Percentiles rank a stretch among this genome's conserved stretches.
These are phyloP conservation scores for Cyclotella distinguenda DNA, from an alignment of 108 stramenopile species.

Conservation along the genomic window DNA sequence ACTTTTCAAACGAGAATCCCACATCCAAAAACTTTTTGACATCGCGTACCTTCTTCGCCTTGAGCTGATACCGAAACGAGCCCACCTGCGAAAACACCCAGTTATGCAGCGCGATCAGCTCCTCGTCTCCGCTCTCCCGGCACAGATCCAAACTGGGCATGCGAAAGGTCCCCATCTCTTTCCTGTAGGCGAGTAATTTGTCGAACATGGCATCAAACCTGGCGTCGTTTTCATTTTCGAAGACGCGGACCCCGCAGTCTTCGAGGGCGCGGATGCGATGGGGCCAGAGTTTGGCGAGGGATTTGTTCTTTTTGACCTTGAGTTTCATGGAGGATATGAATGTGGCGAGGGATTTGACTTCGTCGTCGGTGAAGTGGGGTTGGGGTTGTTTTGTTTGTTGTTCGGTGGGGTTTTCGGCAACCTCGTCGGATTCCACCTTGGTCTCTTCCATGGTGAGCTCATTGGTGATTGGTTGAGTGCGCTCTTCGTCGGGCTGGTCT, in stretches of 20 bases:
- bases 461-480: no score
- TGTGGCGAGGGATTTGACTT: slow-evolving; percentile 18
- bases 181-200: slow-evolving; percentile 35
- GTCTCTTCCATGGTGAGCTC: no score
- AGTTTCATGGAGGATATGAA: slow-evolving; percentile 19
- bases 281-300: slow-evolving; percentile 7
- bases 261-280: slow-evolving; percentile 27
- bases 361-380: slow-evolving; percentile 13
- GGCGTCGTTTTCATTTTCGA: slow-evolving; percentile 28
- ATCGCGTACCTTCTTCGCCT: slow-evolving; percentile 21
- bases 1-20: slow-evolving; percentile 43
- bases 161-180: slow-evolving; percentile 36
- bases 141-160: slow-evolving; percentile 36
- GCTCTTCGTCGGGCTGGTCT: no score
- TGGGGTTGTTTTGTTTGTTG: background rate
- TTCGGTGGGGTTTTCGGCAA: background rate
- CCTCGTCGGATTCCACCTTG: background rate
- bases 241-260: slow-evolving; percentile 20
- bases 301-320: slow-evolving; percentile 29
- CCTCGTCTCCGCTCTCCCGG: slow-evolving; percentile 36
- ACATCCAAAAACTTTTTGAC: slow-evolving; percentile 39
- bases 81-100: slow-evolving; percentile 45
- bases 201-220: slow-evolving; percentile 44
- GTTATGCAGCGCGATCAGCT: slow-evolving; percentile 33
- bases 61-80: slow-evolving; percentile 33